phyloP scores from a whole-genome alignment of 441 rosid genomes.

The Manihot esculenta region DNA sequence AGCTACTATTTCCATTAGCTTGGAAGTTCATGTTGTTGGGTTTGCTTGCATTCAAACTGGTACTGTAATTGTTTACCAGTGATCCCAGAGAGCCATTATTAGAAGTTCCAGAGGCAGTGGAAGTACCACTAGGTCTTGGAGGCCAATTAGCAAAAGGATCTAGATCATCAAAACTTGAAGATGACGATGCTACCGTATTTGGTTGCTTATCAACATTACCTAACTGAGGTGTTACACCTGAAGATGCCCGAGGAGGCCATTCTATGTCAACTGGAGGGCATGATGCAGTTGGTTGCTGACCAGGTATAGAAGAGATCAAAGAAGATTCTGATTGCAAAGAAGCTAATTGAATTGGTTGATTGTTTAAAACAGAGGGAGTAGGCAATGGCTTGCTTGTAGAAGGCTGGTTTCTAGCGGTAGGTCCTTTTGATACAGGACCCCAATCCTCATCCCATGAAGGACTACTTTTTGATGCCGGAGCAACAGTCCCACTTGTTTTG shows the following conservation, averaged over 20 bases:
- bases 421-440: slow-evolving; percentile 48
- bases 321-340: slow-evolving; percentile 44
- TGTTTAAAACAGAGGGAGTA: slow-evolving; percentile 24
- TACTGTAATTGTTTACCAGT: slow-evolving; percentile 27
- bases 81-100: slow-evolving; percentile 36
- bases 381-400: slow-evolving; percentile 29
- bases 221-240: slow-evolving; percentile 33
- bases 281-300: slow-evolving; percentile 43
- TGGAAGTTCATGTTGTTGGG: slow-evolving; percentile 34
- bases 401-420: slow-evolving; percentile 33
- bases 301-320: slow-evolving; percentile 33
- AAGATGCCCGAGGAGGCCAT: slow-evolving; percentile 80
- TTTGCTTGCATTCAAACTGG: slow-evolving; percentile 31
- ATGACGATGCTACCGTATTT: slow-evolving; percentile 42
- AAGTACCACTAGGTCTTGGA: slow-evolving; percentile 45
- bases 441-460: slow-evolving; percentile 93
- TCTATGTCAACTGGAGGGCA: slow-evolving; percentile 75
- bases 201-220: slow-evolving; percentile 37
- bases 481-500: slow-evolving; percentile 45
- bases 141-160: slow-evolving; percentile 96
- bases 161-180: slow-evolving; percentile 57
- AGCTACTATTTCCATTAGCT: slow-evolving; percentile 36
- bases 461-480: slow-evolving; percentile 49
- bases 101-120: slow-evolving; percentile 34
- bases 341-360: slow-evolving; percentile 40